Conservation (phyloP, 257 asterid species). For the Solanum pimpinellifolium region DNA sequence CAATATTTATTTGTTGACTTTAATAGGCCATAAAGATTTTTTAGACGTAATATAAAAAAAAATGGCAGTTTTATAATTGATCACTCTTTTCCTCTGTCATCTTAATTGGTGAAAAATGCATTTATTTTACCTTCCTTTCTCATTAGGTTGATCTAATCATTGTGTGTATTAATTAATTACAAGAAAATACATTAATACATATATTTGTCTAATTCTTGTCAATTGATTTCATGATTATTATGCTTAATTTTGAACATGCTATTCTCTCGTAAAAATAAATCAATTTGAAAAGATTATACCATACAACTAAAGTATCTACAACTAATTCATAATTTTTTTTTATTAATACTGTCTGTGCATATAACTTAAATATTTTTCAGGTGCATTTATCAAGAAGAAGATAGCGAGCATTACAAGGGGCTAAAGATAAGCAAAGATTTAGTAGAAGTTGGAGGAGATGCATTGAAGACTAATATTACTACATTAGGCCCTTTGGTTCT, state of each 20-base stretch:
- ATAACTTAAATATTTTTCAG: slow-evolving; percentile 15
- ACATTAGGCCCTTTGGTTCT: slow-evolving; percentile 75
- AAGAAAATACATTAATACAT: too few relatives aligned
- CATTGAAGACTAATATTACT: slow-evolving; percentile 83
- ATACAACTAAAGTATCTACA: too few relatives aligned
- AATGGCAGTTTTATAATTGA: not conserved
- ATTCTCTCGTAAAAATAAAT: not conserved
- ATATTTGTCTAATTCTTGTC: not conserved
- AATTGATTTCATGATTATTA: not conserved
- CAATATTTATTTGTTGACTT: not conserved
- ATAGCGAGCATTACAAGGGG: slow-evolving; percentile 54
- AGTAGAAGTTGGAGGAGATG: slow-evolving; percentile 77
- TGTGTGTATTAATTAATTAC: not conserved
- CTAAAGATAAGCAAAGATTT: slow-evolving; percentile 61
- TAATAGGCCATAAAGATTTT: not conserved
- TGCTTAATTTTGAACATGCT: not conserved
- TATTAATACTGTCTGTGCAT: not conserved
- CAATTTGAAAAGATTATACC: not conserved
- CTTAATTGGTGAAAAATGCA: not conserved
- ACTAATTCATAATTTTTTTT: not conserved
- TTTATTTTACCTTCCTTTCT: not conserved
- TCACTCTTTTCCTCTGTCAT: not conserved
- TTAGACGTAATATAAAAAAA: not conserved
- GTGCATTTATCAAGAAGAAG: slow-evolving; percentile 81
- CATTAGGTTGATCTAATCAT: not conserved